These are phyloP conservation scores for Alternaria arbusti DNA, from an alignment of 2,329 filamentous ascomycete genomes.

Conservation along the genomic window DNA sequence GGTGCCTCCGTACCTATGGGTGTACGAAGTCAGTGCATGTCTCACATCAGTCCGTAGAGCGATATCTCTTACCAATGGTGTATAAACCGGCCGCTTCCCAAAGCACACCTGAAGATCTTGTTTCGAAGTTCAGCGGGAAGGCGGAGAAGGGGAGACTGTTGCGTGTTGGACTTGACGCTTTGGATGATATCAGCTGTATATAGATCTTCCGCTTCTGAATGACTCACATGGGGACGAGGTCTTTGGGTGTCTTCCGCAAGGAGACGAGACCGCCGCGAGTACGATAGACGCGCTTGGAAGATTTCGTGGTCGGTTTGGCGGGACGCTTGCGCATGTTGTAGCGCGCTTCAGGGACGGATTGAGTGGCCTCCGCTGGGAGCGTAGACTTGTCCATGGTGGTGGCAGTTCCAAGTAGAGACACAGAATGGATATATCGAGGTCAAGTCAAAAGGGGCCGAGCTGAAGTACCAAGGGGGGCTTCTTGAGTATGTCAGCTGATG, in stretches of 20 bases:
- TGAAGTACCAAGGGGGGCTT: not conserved
- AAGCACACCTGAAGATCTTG: not conserved
- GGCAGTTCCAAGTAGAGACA: not conserved
- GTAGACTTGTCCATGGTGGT: not conserved
- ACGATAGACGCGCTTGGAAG: not conserved
- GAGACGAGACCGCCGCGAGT: not conserved
- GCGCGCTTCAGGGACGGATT: not conserved
- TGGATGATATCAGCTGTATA: not conserved
- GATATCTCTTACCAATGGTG: not conserved
- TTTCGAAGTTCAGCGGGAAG: not conserved
- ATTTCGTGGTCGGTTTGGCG: not conserved
- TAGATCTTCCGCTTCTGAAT: not conserved
- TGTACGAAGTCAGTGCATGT: not conserved
- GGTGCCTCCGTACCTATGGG: not conserved
- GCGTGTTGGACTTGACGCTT: not conserved
- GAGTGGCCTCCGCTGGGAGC: too few species aligned
- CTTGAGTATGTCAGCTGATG: not conserved
- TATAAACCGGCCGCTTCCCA: not conserved
- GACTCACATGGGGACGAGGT: not conserved
- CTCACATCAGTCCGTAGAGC: not conserved
- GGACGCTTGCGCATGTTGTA: not conserved
- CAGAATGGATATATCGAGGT: fast-evolving
- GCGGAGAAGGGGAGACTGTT: not conserved
- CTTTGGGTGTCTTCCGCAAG: not conserved
- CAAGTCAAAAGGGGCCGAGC: not conserved